phyloP scores from a whole-genome alignment of 2,329 filamentous ascomycete species.

The Purpureocillium takamizusanense region DNA sequence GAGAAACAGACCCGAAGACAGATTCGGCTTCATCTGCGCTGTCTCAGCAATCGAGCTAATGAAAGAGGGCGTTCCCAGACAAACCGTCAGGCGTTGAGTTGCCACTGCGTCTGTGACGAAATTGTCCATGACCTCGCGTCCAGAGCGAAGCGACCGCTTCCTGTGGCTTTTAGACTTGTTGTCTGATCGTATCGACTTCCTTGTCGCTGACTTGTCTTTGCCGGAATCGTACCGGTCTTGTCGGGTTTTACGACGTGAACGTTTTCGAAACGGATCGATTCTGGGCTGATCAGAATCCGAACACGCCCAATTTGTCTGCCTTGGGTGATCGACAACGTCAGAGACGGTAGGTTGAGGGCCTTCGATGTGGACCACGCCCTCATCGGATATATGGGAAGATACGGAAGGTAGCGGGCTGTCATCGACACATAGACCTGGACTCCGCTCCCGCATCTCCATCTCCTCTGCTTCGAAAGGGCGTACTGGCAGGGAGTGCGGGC shows the following conservation, averaged over 20 bases:
- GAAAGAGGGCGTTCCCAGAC: slow-evolving; percentile 1
- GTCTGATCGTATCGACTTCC: background rate
- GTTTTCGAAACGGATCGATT: background rate
- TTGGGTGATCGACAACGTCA: background rate
- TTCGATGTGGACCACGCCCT: too few relatives aligned
- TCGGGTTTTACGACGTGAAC: slow-evolving; percentile 3
- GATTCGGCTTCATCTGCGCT: slow-evolving; percentile 21
- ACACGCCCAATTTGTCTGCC: background rate
- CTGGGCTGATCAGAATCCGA: background rate
- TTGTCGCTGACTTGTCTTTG: background rate
- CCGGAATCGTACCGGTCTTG: slow-evolving; percentile 8
- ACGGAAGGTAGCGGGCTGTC: slow-evolving; percentile 2
- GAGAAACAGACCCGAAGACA: slow-evolving; percentile 22
- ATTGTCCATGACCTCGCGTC: slow-evolving; percentile 41
- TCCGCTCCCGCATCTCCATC: background rate
- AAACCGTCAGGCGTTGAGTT: slow-evolving; percentile 23
- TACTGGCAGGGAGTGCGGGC: background rate
- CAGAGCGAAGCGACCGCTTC: slow-evolving; percentile 22
- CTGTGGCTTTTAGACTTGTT: slow-evolving; percentile 6
- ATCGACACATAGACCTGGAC: slow-evolving; percentile 2
- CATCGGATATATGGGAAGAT: background rate
- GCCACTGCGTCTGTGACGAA: slow-evolving; percentile 47
- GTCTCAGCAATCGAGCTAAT: background rate
- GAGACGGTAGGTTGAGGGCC: too few relatives aligned
- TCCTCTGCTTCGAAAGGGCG: too few relatives aligned